Percentiles rank a stretch among this genome's conserved stretches.
These are phyloP conservation scores for Candida dubliniensis DNA, from an alignment of 1,139 yeast species.

Conservation along the genomic window DNA sequence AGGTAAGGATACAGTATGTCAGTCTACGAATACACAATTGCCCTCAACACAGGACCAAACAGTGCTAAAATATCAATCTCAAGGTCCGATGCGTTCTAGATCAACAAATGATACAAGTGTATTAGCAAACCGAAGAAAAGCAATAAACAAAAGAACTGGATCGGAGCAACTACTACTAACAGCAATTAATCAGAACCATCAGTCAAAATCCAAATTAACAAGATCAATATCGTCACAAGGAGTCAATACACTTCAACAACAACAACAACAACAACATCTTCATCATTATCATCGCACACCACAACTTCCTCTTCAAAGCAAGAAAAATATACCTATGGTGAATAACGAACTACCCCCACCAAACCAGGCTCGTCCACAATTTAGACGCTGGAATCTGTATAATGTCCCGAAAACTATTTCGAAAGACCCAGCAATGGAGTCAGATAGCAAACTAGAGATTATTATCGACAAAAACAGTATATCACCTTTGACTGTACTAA, in stretches of 20 bases:
- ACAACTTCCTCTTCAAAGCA: slow-evolving; percentile 3
- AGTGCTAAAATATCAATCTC: neutral
- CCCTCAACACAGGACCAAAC: no score
- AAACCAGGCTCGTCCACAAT: slow-evolving; percentile 15
- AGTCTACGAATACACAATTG: no score
- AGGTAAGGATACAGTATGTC: neutral
- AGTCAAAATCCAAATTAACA: slow-evolving; percentile 8
- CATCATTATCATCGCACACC: neutral
- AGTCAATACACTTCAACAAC: neutral
- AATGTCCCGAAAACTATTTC: slow-evolving; percentile 6
- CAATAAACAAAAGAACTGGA: neutral
- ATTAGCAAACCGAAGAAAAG: neutral
- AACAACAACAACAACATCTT: neutral
- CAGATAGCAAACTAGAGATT: neutral
- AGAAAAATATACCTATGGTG: slow-evolving; percentile 12
- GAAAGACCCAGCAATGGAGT: neutral
- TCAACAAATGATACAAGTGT: slow-evolving; percentile 2
- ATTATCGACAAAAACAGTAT: slow-evolving; percentile 15
- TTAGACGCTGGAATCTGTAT: slow-evolving; percentile 27
- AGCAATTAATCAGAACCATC: slow-evolving; percentile 13
- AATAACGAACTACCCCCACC: neutral
- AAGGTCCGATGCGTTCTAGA: slow-evolving; percentile 3
- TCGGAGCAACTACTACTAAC: slow-evolving; percentile 10
- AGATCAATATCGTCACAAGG: slow-evolving; percentile 12
- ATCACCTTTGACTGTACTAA: slow-evolving; percentile 31